Conservation (phyloP, 805 yeast species). For the Wickerhamomyces pijperi region DNA sequence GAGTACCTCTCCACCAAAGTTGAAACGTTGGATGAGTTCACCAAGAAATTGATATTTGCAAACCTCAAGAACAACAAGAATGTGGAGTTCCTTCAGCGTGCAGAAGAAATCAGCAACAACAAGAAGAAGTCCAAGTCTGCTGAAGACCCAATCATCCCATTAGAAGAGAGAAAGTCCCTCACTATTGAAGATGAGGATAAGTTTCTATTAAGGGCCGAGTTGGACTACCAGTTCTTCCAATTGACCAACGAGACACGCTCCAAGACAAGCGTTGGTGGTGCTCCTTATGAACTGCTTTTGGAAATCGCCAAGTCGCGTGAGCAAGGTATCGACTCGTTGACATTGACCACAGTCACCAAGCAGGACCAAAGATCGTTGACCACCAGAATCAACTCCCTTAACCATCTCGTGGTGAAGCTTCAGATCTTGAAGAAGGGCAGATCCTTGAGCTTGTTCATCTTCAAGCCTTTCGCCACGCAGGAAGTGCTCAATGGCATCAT, state of each 20-base stretch:
- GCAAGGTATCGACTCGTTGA: slow-evolving; percentile 48
- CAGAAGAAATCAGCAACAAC: no score
- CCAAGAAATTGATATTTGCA: slow-evolving; percentile 23
- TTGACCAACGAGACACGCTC: slow-evolving; percentile 45
- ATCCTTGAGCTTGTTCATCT: slow-evolving; percentile 43
- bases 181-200: slow-evolving; percentile 4
- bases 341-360: slow-evolving; percentile 41
- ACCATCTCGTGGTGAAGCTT: slow-evolving; percentile 34
- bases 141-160: neutral
- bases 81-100: slow-evolving; percentile 5
- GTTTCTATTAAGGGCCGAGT: slow-evolving; percentile 28
- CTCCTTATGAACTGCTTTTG: slow-evolving; percentile 42
- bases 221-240: slow-evolving; percentile 45
- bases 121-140: neutral
- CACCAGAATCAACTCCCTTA: slow-evolving; percentile 44
- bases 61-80: slow-evolving; percentile 23
- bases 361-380: slow-evolving; percentile 69
- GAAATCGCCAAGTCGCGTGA: slow-evolving; percentile 48
- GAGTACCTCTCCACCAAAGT: slow-evolving; percentile 12
- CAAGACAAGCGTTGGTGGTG: slow-evolving; percentile 42
- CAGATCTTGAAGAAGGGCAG: slow-evolving; percentile 32
- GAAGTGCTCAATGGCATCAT: slow-evolving; percentile 8
- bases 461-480: slow-evolving; percentile 13
- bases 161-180: neutral
- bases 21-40: slow-evolving; percentile 18